Base-by-base conservation (phyloP, 1,139 yeast genomes). In the Nakaseomyces sp. region DNA sequence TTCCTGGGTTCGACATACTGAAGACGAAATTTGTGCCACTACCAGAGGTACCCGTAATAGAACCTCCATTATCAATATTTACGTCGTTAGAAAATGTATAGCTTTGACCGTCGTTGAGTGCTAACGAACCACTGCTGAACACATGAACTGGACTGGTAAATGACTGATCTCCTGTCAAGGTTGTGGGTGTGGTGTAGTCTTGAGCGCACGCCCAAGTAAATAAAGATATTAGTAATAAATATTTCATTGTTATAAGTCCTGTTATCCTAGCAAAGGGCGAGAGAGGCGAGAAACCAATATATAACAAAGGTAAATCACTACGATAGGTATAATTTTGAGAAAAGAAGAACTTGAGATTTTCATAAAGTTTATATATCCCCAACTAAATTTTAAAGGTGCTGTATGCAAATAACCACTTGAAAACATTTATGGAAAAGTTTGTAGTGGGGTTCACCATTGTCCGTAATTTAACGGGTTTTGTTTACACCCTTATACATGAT, bases 111-210 rank as follows among this genome's bases (percentile, higher is more conserved):
- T 20, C 17, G n/a, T 20, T 35, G 5, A 35, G 18, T 5, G 38
- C n/a, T 8, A 35, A 18, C 2, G 38, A 20, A 8, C 38, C 38
- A 7, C 17, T 35, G 4, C 28, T 17, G 12, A 22, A 12, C n/a
- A 35, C 18, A 35, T 35, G 26, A n/a, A 35, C 38, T 7, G 26
- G 18, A 13, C 13, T 15, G 5, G 38, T 35, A n/a, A 35, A 35
- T 5, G 28, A 4, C 12, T 35, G 38, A 12, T 20, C 18, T 4
- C 38, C 38, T 6, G 26, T 13, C 28, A 35, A 15, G 3, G 38
- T 32, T 5, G 36, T 32, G 6, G 36, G 36, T 5, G 36, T 18
- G 7, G 12, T 12, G 18, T 10, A 18, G 18, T 32, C 36, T n/a
- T 32, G 24, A 18, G 36, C 36, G 13, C 6, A 12, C 2, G 24